phyloP scores from a whole-genome alignment of 2,329 filamentous ascomycete genomes.

The Thelonectria olida region DNA sequence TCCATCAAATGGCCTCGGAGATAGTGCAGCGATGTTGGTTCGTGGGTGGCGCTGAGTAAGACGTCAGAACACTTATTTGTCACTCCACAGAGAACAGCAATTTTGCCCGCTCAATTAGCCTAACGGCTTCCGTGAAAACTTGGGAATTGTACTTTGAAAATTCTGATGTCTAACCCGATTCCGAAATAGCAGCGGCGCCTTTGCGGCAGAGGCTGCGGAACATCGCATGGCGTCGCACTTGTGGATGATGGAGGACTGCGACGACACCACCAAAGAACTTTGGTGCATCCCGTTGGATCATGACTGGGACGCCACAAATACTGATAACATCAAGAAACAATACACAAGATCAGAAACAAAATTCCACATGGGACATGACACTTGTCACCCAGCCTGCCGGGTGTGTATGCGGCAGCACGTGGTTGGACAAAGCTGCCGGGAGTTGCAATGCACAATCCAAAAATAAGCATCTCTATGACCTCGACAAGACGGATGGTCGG shows the following conservation, averaged over 20 bases:
- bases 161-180: not conserved
- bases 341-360: not conserved
- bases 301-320: not conserved
- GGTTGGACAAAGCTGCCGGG: slow-evolving; percentile 6
- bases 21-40: no score
- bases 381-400: not conserved
- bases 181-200: not conserved
- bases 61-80: not conserved
- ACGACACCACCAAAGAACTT: not conserved
- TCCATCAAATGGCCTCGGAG: no score
- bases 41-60: not conserved
- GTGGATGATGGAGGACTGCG: not conserved
- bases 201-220: not conserved
- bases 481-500: not conserved
- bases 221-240: not conserved
- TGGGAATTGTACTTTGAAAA: not conserved
- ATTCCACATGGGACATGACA: not conserved
- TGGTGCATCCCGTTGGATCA: not conserved
- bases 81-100: not conserved
- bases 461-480: slow-evolving; percentile 7
- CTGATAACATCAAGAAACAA: not conserved
- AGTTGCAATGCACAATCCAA: slow-evolving; percentile 1
- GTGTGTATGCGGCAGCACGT: slow-evolving; percentile 7
- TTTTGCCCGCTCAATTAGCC: not conserved
- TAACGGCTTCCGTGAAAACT: not conserved